Conservation (phyloP, 176 grass and related monocot species). For the Avena insularis region DNA sequence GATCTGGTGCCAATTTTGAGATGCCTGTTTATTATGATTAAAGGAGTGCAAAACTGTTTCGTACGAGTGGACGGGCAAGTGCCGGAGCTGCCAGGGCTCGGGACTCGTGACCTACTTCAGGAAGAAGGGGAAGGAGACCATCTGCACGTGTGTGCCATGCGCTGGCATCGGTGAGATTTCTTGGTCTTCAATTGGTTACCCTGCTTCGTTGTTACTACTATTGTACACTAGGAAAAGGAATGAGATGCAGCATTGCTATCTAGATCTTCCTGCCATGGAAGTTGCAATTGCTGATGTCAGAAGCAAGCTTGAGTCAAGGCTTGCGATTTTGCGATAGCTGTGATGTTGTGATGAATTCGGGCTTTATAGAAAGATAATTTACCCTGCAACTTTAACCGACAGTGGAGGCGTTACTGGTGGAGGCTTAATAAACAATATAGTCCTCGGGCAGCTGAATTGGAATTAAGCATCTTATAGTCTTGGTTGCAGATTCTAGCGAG, state of each 20-base stretch:
- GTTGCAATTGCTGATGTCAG: too few relatives aligned
- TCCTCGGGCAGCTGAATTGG: too few relatives aligned
- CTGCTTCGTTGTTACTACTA: background rate
- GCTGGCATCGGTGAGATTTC: constrained; percentile 72
- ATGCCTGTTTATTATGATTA: constrained; percentile 22
- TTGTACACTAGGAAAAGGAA: background rate
- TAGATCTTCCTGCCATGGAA: too few relatives aligned
- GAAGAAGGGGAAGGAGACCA: constrained; percentile 88
- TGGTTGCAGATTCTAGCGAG: too few relatives aligned
- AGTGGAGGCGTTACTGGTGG: too few relatives aligned
- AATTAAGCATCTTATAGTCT: too few relatives aligned
- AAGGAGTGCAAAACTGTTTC: constrained; percentile 86
- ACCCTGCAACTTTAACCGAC: too few relatives aligned
- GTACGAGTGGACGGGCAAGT: constrained; percentile 96
- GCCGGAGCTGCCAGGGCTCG: constrained; percentile 93
- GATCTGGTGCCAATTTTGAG: background rate
- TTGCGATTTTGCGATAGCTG: too few relatives aligned
- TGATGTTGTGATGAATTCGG: too few relatives aligned
- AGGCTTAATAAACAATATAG: too few relatives aligned
- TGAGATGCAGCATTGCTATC: background rate
- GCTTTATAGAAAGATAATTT: too few relatives aligned
- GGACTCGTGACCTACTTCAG: constrained; percentile 91
- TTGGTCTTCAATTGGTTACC: constrained; percentile 8
- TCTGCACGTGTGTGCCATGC: constrained; percentile 96
- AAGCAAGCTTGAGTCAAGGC: too few relatives aligned